phyloP scores from a whole-genome alignment of 768 basidiomycete genomes.

The Lanmaoa rubissima region DNA sequence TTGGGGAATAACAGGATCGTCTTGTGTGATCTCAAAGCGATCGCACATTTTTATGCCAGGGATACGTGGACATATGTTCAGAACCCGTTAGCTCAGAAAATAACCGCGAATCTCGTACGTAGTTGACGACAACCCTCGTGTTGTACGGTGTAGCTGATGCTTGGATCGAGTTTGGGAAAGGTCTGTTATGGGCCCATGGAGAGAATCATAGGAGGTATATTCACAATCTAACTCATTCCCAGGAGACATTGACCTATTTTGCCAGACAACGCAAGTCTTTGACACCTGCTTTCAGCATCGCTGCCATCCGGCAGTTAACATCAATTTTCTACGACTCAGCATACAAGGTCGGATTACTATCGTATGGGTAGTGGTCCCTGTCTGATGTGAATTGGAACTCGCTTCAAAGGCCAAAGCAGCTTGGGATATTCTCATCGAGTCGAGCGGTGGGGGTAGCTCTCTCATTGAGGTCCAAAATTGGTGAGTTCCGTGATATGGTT shows the following conservation, averaged over 20 bases:
- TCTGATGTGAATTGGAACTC: background rate
- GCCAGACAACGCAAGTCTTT: slow-evolving; percentile 37
- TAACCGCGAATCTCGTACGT: slow-evolving; percentile 28
- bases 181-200: slow-evolving; percentile 33
- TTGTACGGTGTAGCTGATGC: background rate
- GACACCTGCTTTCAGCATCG: slow-evolving; percentile 38
- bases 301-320: slow-evolving; percentile 37
- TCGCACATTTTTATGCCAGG: slow-evolving; percentile 13
- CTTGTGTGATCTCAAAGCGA: slow-evolving; percentile 41
- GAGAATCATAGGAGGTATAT: slow-evolving; percentile 46
- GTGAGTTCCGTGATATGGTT: background rate
- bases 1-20: slow-evolving; percentile 13
- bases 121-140: too few species aligned
- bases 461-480: slow-evolving; percentile 39
- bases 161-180: slow-evolving; percentile 23
- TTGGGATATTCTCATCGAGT: slow-evolving; percentile 30
- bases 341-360: slow-evolving; percentile 6
- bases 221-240: background rate
- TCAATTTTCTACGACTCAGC: slow-evolving; percentile 41
- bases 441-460: slow-evolving; percentile 8
- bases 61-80: slow-evolving; percentile 39
- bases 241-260: background rate
- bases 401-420: background rate
- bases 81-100: slow-evolving; percentile 29
- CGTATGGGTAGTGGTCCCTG: too few species aligned